These are phyloP conservation scores for Sporothrix luriei DNA, from an alignment of 2,329 filamentous ascomycete genomes.

Conservation along the genomic window DNA sequence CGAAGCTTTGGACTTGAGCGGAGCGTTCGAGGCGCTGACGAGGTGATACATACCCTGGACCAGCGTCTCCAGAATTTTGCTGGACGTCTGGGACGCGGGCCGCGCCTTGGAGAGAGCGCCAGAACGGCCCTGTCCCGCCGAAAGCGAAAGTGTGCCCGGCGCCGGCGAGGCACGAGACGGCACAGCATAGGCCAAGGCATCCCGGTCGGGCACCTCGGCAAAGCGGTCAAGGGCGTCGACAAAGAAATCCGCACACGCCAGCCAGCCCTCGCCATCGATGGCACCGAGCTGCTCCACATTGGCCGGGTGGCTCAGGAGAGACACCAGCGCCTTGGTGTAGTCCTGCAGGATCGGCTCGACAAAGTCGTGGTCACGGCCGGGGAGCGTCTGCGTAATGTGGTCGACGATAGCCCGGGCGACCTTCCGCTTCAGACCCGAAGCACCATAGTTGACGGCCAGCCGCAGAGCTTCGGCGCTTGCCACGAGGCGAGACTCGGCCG, in stretches of 20 bases:
- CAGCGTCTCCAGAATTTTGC: constrained; percentile 54
- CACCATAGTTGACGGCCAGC: constrained; percentile 69
- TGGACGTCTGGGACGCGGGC: constrained; percentile 40
- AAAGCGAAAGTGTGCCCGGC: constrained; percentile 43
- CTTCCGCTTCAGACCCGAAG: constrained; percentile 69
- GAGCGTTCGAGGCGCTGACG: constrained; percentile 67
- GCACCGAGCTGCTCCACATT: constrained; percentile 77
- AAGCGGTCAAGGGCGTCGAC: constrained; percentile 61
- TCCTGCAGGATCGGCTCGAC: constrained; percentile 71
- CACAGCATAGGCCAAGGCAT: constrained; percentile 37
- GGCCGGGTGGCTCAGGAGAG: constrained; percentile 70
- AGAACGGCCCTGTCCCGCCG: constrained; percentile 42
- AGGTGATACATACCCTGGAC: constrained; percentile 68
- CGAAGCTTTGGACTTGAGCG: constrained; percentile 59
- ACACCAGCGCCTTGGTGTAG: constrained; percentile 74
- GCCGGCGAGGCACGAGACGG: constrained; percentile 53
- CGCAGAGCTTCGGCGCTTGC: constrained; percentile 73
- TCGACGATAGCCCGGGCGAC: constrained; percentile 78
- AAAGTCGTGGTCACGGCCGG: constrained; percentile 60
- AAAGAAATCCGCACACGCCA: constrained; percentile 70
- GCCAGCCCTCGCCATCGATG: constrained; percentile 64
- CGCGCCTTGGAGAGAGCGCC: constrained; percentile 37
- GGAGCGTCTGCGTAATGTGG: constrained; percentile 77
- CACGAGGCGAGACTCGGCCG: constrained; percentile 61
- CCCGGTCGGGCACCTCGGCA: constrained; percentile 48